Evolutionary conservation across 805 yeast species (phyloP), one percentile per base, ranked within the genome.

Genomic region (Isabelozyma gotoi): DNA sequence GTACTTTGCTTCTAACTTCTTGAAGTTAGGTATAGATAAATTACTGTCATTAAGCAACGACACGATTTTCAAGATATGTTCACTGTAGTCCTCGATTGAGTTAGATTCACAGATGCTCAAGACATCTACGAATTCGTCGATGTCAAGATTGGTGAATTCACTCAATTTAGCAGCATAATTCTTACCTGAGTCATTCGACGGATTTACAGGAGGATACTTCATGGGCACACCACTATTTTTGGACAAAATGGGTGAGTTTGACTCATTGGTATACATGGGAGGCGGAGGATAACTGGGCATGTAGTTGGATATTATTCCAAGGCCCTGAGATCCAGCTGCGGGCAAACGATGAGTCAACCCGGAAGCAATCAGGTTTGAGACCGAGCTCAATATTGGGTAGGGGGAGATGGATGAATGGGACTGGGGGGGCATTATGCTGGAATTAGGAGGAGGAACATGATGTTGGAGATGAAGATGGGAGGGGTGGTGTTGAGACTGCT

Each of bases 81-180:
- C 73, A 8, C 64, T 51, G 45, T 70, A 71, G 51, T 71, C 74
- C 16, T 55, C 58, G 24, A 62, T 53, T n/a, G 53, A 50, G 12
- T 49, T 40, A 0, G 77, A 76, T 6, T 41, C 43, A 7, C 67
- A 65, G 15, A 40, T 40, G 7, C 50, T 39, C 11, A 71, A 52
- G 5, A 68, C 43, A 8, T 56, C 51, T 5, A 67, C 50, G 21
- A 56, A 48, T 29, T 68, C 69, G n/a, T 54, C 55, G 21, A 50
- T 38, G 36, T 50, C 21, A 40, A 48, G 41, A 19, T 41, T 38
- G 7, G 41, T 40, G 17, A 32, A 31, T 33, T 14, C 17, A 17
- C 42, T 35, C 15, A 44, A 20, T 3, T 15, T n/a, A 14, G 33
- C 34, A 19, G 43, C 33, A 15, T 37, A 41, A 21, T 21, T 33